Evolutionary conservation across 164 flowering plant species (phyloP).

Genomic region (Macadamia integrifolia): DNA sequence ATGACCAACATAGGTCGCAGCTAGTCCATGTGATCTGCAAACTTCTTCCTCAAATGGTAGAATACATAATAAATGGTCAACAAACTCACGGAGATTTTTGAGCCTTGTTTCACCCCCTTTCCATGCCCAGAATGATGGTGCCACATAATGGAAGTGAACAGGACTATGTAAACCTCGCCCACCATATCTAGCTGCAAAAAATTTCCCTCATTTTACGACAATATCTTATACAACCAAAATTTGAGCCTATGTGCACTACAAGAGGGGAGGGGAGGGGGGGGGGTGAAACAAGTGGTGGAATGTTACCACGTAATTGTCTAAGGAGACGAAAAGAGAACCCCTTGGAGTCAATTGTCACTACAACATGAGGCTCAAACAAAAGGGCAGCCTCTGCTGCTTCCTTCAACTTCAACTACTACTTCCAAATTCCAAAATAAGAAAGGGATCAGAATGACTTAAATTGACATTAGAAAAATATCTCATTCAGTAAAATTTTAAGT

Average conservation of each 20-base stretch:
- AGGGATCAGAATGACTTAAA: neutral
- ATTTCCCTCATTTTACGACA: slow-evolving; percentile 25
- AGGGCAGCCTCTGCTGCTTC: slow-evolving; percentile 66
- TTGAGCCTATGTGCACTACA: neutral
- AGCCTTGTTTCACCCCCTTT: slow-evolving; percentile 93
- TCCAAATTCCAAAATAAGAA: slow-evolving; percentile 8
- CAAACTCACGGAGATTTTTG: slow-evolving; percentile 59
- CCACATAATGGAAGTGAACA: slow-evolving; percentile 79
- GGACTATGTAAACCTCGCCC: slow-evolving; percentile 38
- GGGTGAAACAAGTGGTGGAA: neutral
- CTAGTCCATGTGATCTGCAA: slow-evolving; percentile 61
- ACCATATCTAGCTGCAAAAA: slow-evolving; percentile 69
- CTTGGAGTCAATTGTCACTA: slow-evolving; percentile 87
- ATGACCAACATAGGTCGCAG: slow-evolving; percentile 94
- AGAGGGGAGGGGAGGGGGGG: neutral
- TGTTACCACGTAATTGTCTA: slow-evolving; percentile 57
- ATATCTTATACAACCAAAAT: slow-evolving; percentile 4
- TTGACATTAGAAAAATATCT: neutral
- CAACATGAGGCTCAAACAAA: slow-evolving; percentile 73
- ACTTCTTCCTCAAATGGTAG: slow-evolving; percentile 87
- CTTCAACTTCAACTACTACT: slow-evolving; percentile 56
- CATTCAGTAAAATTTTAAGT: neutral
- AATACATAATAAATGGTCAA: slow-evolving; percentile 87
- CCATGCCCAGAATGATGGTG: slow-evolving; percentile 99
- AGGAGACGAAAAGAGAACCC: slow-evolving; percentile 90